These are phyloP conservation scores for Phytophthora melonis DNA, from an alignment of 352 stramenopile species.

Conservation along the genomic window DNA sequence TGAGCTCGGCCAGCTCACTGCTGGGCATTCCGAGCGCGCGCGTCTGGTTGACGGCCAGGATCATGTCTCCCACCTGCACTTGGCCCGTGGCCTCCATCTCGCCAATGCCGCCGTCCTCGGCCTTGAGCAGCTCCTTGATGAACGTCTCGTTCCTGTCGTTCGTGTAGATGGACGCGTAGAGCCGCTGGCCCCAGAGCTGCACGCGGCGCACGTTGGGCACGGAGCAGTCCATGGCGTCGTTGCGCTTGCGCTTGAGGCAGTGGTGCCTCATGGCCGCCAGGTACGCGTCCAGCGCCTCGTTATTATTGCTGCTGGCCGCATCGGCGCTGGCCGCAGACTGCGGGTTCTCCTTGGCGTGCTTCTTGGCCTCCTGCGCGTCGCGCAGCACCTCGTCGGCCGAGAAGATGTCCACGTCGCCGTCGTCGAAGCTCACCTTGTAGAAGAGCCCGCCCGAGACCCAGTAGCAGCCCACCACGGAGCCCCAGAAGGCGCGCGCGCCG, in stretches of 20 bases:
- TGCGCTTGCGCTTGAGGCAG: conserved; percentile 56
- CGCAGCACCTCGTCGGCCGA: conserved; percentile 57
- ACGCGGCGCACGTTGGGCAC: conserved; percentile 37
- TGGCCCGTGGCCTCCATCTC: conserved; percentile 71
- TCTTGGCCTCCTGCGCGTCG: conserved; percentile 52
- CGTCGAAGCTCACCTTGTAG: conserved; percentile 87
- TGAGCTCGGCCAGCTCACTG: conserved; percentile 57
- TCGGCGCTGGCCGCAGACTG: not conserved
- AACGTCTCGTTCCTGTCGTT: conserved; percentile 54
- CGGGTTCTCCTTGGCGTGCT: conserved; percentile 38
- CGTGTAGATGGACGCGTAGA: conserved; percentile 77
- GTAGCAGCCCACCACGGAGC: conserved; percentile 66
- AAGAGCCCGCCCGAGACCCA: conserved; percentile 58
- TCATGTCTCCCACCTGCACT: conserved; percentile 61
- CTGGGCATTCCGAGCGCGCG: conserved; percentile 48
- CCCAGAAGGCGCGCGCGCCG: conserved; percentile 73
- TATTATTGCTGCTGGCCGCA: not conserved
- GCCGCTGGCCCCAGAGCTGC: conserved; percentile 62
- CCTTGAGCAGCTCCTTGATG: conserved; percentile 64
- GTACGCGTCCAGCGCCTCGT: conserved; percentile 24
- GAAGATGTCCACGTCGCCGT: conserved; percentile 84
- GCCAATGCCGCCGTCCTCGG: conserved; percentile 50
- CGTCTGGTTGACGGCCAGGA: conserved; percentile 57
- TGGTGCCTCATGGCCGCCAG: conserved; percentile 39
- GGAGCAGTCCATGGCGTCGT: conserved; percentile 20